A percentile compares a stretch with the other conserved stretches of the same genome.
Conservation (phyloP, 2,329 filamentous ascomycete genomes). For the Salinomyces thailandicus region DNA sequence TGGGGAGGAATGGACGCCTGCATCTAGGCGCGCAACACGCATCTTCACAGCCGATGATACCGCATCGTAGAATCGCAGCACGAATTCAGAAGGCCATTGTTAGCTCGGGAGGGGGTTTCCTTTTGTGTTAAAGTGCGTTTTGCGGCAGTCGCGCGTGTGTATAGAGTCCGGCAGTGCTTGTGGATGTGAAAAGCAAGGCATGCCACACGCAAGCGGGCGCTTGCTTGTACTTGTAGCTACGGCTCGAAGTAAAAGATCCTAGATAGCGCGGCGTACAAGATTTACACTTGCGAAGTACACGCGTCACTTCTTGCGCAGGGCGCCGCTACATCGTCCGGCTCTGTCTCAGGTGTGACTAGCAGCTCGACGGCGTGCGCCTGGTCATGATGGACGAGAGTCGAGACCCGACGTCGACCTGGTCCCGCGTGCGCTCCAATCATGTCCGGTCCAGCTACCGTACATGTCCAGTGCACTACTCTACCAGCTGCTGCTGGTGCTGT, state of each 20-base stretch:
- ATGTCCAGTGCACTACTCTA: no score
- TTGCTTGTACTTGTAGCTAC: background rate
- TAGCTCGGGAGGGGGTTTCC: background rate
- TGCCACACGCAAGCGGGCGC: no score
- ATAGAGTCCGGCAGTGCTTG: background rate
- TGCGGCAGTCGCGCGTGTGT: background rate
- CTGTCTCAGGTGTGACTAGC: background rate
- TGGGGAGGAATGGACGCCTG: background rate
- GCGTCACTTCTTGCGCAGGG: background rate
- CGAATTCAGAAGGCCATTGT: background rate
- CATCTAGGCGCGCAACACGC: background rate
- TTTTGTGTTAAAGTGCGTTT: background rate
- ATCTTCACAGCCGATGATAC: background rate
- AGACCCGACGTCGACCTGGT: no score
- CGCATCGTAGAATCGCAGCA: background rate
- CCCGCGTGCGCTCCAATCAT: constrained; percentile 1
- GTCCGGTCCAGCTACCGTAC: no score
- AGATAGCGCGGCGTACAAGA: background rate
- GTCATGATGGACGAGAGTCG: background rate
- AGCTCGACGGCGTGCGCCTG: constrained; percentile 1
- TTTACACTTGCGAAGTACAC: constrained; percentile 1
- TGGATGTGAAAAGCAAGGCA: background rate
- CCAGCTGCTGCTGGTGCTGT: no score
- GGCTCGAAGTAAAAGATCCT: background rate
- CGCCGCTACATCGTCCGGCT: background rate